Evolutionary conservation across 805 yeast species (phyloP), one percentile per base, ranked within the genome.

Genomic region (Huiozyma sinensis): DNA sequence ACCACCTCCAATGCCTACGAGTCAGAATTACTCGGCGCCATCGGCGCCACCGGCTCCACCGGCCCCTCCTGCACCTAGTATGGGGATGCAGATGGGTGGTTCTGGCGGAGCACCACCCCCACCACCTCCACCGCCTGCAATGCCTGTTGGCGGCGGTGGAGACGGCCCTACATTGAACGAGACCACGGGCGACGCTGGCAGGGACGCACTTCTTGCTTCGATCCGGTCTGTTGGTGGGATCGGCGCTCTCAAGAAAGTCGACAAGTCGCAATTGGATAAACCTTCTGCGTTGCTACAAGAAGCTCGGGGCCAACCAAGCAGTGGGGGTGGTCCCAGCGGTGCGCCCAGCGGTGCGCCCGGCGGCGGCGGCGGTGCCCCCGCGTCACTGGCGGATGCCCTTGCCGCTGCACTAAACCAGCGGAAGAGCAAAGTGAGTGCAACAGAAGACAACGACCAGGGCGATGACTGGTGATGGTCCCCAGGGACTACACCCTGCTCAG

Each of bases 391-490:
- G 1, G 94, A 85, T 61, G 95, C 95, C 0, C 67, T 88, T 42
- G 87, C 94, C 7, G 84, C 84, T 12, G 97, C 97, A 3, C 71
- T 90, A 51, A 83, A 73, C 54, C 76, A 77, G 45, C 75, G 97
- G 57, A 90, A 90, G 64, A 77, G 75, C 17, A 87, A 86, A 61
- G 95, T 90, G 6, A 95, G 87, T 50, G 92, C 83, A 47, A 95
- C 84, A 52, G 92, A 83, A 50, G 89, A 83, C 47, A 43, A 40
- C 6, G 94, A 84, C 50, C 96, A 89, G 53, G 81, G 75, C 24
- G 81, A 76, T 43, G 95, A 86, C 43, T 81, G 87, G 87, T 75
- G 50, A 37, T 9, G n/a, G n/a, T 17, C 24, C 24, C 4, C 24
- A 17, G 24, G 24, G 24, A 17, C 24, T 17, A 17, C 24, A 2